Base-by-base conservation (phyloP, 352 stramenopile species). In the Pythium sukuiense region DNA sequence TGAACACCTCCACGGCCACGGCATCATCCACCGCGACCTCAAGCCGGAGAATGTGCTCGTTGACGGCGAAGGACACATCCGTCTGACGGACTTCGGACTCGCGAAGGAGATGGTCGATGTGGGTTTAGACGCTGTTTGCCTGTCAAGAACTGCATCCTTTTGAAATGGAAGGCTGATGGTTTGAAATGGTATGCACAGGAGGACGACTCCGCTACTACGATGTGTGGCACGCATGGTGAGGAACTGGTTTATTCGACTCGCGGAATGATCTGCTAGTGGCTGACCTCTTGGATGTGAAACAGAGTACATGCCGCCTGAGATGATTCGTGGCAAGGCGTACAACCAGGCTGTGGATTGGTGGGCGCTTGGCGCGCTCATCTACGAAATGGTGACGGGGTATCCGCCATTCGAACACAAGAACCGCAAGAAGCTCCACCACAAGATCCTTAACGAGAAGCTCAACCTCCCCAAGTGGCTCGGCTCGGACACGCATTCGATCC, bases 401-500 rank as follows among this genome's bases (percentile, higher is more conserved):
- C 85, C 87, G 11, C 87, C 85, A 5, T 93, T 95, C 41, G 59
- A 77, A 54, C 83, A 93, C 76, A 93, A 91, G 55, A 95, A 92
- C 65, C 71, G 76, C 32, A 95, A 93, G 74, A 96, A 96, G 73
- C 71, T 96, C 9, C 83, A 93, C 49, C 80, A 94, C 12, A 93
- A 95, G 63, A 95, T 96, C 46, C 71, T 94, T 39, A 90, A 92
- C 57, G 84, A 92, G 68, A 93, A 94, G 81, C 70, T 92, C 20
- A 77, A 56, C 33, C 72, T 96, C 2, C 89, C 88, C 9, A 92
- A 89, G 59, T 97, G 83, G 78, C 83, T 96, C 63, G 73, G 85
- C 0, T 64, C 85, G 8, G 84, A 94, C 16, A 96, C 93, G 12
- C 96, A 97, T 69, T 98, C 96, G 30, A 88, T 99, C 50, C 60